Evolutionary conservation across 2,329 filamentous ascomycete genomes (phyloP).

Genomic region (Thelonectria olida): DNA sequence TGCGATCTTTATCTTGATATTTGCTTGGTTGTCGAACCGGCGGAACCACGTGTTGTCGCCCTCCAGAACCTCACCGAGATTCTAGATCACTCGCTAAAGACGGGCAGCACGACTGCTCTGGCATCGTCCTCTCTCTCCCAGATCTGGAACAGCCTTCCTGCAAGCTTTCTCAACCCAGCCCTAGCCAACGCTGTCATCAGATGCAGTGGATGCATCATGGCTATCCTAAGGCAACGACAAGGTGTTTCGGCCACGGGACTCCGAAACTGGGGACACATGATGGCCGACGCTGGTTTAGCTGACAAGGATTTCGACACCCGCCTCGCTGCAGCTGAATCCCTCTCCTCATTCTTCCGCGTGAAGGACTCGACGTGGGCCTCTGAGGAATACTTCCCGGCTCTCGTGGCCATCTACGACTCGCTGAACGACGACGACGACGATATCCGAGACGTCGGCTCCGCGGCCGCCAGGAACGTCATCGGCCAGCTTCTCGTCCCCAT

Average conservation of each 20-base stretch:
- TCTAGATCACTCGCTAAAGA: constrained; percentile 52
- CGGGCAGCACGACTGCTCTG: constrained; percentile 39
- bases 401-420: constrained; percentile 76
- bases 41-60: constrained; percentile 58
- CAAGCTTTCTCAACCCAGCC: constrained; percentile 55
- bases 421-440: constrained; percentile 94
- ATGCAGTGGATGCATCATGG: constrained; percentile 56
- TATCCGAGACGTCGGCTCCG: constrained; percentile 73
- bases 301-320: constrained; percentile 72
- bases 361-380: constrained; percentile 31
- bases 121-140: constrained; percentile 45
- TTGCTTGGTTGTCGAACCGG: constrained; percentile 48
- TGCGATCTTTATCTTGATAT: constrained; percentile 55
- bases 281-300: constrained; percentile 57
- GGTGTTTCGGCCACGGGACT: constrained; percentile 31
- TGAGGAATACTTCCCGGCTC: constrained; percentile 60
- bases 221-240: constrained; percentile 41
- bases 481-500: constrained; percentile 55
- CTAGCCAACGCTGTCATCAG: constrained; percentile 61
- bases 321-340: constrained; percentile 65
- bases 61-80: constrained; percentile 57
- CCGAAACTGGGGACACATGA: constrained; percentile 58
- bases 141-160: constrained; percentile 53
- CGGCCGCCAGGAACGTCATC: constrained; percentile 58
- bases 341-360: constrained; percentile 59